Conservation (phyloP, 75 land plant genomes). For the Ceratopteris richardii region DNA sequence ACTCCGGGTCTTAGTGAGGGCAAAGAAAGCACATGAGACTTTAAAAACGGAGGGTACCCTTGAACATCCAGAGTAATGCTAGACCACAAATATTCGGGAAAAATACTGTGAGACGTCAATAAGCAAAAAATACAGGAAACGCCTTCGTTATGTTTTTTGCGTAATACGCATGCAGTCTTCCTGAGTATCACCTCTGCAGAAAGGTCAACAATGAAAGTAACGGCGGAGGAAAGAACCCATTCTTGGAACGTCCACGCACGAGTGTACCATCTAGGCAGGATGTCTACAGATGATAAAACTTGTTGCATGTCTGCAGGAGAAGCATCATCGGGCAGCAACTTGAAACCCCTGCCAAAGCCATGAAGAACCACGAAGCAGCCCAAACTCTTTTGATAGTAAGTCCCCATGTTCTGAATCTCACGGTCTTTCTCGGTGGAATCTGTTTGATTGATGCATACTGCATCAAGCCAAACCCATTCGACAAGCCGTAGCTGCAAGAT, state of each 20-base stretch:
- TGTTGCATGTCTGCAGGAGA: no score
- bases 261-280: constrained; percentile 7
- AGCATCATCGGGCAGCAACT: neutral
- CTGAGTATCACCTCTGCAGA: no score
- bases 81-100: no score
- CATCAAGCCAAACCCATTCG: constrained; percentile 11
- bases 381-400: constrained; percentile 2
- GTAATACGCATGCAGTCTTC: no score
- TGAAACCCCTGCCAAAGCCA: constrained; percentile 9
- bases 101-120: no score
- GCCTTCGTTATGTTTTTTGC: no score
- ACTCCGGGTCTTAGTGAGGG: no score
- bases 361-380: constrained; percentile 11
- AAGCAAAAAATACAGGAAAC: no score
- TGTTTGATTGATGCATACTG: constrained; percentile 13
- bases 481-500: neutral
- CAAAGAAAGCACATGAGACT: no score
- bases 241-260: constrained; percentile 14
- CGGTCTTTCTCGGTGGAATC: constrained; percentile 5
- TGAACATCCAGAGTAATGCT: no score
- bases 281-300: neutral
- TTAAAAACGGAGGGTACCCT: no score
- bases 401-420: constrained; percentile 8
- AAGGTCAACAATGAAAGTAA: constrained; percentile 5
- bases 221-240: constrained; percentile 3